These are phyloP conservation scores for Aureobasidium sp. DNA, from an alignment of 2,329 filamentous ascomycete species.

Conservation along the genomic window DNA sequence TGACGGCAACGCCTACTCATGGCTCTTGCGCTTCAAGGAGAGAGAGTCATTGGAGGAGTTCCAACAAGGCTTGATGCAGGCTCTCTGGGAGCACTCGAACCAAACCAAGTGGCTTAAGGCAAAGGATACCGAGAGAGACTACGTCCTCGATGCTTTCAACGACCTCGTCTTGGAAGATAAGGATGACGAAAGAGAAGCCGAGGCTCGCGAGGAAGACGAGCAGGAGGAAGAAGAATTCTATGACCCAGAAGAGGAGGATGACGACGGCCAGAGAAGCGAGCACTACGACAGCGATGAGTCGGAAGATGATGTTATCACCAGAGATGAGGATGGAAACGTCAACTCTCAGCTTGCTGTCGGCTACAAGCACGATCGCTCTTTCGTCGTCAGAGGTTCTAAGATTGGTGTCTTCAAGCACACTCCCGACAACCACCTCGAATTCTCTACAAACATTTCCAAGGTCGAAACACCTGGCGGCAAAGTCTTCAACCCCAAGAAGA, in stretches of 20 bases:
- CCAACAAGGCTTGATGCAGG: conserved; percentile 90
- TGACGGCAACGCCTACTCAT: conserved; percentile 87
- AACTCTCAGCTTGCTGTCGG: conserved; percentile 94
- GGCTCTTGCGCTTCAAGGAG: conserved; percentile 88
- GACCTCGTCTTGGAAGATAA: conserved; percentile 81
- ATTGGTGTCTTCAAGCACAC: conserved; percentile 99
- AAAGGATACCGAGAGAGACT: conserved; percentile 87
- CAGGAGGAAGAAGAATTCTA: conserved; percentile 52
- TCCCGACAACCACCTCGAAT: conserved; percentile 83
- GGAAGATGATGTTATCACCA: conserved; percentile 64
- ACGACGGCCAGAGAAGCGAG: conserved; percentile 62
- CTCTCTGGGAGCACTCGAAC: conserved; percentile 93
- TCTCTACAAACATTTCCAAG: conserved; percentile 94
- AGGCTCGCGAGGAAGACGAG: conserved; percentile 48
- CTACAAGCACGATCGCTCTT: conserved; percentile 94
- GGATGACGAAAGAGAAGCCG: conserved; percentile 48
- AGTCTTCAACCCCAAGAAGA: conserved; percentile 88
- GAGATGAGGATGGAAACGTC: conserved; percentile 68
- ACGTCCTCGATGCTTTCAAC: conserved; percentile 90
- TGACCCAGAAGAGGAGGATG: conserved; percentile 55
- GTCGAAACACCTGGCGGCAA: conserved; percentile 82
- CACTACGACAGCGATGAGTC: conserved; percentile 72
- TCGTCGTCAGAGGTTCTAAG: conserved; percentile 93
- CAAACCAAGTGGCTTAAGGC: conserved; percentile 89
- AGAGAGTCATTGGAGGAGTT: conserved; percentile 74